Conservation (phyloP, 108 stramenopile species). For the Pinguiococcus pyrenoidosus region DNA sequence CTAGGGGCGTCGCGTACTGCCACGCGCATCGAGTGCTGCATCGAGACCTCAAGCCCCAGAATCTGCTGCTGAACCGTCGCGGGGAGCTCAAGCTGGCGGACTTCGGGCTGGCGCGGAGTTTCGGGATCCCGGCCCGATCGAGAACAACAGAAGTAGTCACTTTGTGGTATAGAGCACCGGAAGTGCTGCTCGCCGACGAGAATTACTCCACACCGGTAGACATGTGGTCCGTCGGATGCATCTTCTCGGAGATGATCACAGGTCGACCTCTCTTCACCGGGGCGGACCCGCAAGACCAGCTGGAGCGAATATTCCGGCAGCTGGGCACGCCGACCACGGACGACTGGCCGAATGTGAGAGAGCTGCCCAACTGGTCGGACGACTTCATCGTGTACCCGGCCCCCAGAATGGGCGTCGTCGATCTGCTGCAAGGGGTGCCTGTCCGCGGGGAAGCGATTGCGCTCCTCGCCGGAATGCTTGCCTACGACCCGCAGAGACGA, state of each 20-base stretch:
- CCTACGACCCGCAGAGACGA: too few species aligned
- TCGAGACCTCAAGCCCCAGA: constrained; percentile 87
- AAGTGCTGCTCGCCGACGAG: constrained; percentile 74
- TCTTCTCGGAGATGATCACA: constrained; percentile 79
- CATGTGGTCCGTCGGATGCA: constrained; percentile 84
- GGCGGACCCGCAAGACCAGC: too few species aligned
- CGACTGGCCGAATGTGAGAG: neutral
- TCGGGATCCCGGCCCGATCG: too few species aligned
- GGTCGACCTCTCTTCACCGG: constrained; percentile 15
- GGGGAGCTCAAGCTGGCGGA: constrained; percentile 92
- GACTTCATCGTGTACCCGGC: too few species aligned
- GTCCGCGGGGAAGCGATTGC: too few species aligned
- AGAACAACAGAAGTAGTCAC: constrained; percentile 97
- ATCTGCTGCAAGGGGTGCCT: too few species aligned
- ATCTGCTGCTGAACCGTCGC: constrained; percentile 77
- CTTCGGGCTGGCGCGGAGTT: constrained; percentile 92
- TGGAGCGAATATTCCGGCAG: too few species aligned
- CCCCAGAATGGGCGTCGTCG: too few species aligned
- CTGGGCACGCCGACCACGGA: neutral
- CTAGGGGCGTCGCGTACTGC: too few species aligned
- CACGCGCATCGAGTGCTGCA: too few species aligned
- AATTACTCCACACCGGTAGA: constrained; percentile 87
- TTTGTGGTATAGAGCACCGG: constrained; percentile 95
- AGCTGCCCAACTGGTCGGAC: constrained; percentile 4
- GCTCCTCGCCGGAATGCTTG: too few species aligned